Evolutionary conservation across 768 basidiomycete species (phyloP).

Genomic region (Calocera viscosa): DNA sequence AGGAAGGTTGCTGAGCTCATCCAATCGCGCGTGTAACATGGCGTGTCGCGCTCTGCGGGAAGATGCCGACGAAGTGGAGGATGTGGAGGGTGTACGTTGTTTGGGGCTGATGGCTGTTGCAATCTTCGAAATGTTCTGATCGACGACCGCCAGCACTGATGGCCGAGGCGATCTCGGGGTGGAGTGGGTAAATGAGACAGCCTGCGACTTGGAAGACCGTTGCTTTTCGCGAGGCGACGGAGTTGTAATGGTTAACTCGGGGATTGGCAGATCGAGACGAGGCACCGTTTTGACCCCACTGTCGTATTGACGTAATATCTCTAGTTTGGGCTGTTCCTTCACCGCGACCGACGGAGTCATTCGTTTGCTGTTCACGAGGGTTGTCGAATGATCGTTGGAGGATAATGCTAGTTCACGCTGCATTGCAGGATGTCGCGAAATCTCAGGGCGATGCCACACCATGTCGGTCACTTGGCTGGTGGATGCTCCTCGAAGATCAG

Average conservation of each 20-base stretch:
- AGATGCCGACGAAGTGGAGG: background rate
- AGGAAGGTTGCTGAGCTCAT: background rate
- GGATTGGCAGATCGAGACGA: background rate
- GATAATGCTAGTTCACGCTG: background rate
- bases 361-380: too few relatives aligned
- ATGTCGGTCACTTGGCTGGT: background rate
- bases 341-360: background rate
- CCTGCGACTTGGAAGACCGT: background rate
- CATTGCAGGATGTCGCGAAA: background rate
- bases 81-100: background rate
- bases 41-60: background rate
- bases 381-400: too few relatives aligned
- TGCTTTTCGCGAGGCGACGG: background rate
- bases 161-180: background rate
- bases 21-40: background rate
- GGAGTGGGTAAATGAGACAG: background rate
- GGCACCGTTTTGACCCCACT: background rate
- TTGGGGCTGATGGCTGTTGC: background rate
- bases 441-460: background rate
- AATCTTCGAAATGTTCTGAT: background rate
- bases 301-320: background rate
- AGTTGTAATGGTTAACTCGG: background rate
- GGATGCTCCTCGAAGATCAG: background rate
- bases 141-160: background rate
- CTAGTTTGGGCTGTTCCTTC: background rate